Conservation (phyloP, 2,329 filamentous ascomycete genomes). For the Alternaria brassicicola region DNA sequence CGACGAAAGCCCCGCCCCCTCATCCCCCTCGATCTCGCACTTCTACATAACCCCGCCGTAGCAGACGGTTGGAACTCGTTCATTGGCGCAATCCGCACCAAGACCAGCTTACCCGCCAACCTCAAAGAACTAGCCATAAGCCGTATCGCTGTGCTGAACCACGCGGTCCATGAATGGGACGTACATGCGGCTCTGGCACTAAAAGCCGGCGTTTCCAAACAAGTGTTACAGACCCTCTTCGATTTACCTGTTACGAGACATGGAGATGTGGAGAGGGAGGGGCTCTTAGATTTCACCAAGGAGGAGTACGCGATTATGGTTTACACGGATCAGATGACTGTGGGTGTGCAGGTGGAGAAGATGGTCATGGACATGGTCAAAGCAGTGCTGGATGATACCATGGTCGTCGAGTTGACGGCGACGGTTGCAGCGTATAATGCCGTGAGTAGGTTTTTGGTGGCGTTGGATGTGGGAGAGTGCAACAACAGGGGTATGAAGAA, state of each 20-base stretch:
- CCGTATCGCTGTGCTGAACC: conserved; percentile 80
- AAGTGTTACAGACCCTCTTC: conserved; percentile 58
- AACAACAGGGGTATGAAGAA: conserved; percentile 43
- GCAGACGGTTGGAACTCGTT: conserved; percentile 67
- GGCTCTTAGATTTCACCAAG: conserved; percentile 46
- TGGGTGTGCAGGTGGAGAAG: conserved; percentile 71
- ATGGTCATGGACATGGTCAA: conserved; percentile 68
- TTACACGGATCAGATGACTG: conserved; percentile 86
- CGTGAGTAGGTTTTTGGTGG: conserved; percentile 82
- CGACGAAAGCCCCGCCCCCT: conserved; percentile 59
- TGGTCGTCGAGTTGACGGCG: conserved; percentile 80
- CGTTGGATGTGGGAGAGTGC: conserved; percentile 68
- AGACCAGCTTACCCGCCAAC: conserved; percentile 55
- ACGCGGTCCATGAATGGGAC: conserved; percentile 85
- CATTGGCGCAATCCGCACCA: conserved; percentile 62
- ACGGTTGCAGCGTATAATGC: conserved; percentile 84
- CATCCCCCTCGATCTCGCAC: conserved; percentile 62
- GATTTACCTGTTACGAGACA: conserved; percentile 30
- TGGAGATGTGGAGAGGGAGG: conserved; percentile 18
- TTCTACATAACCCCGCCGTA: conserved; percentile 62
- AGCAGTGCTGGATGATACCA: conserved; percentile 67
- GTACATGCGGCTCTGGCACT: conserved; percentile 74
- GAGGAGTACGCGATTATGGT: conserved; percentile 70
- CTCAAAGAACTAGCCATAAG: conserved; percentile 80
- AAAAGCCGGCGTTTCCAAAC: conserved; percentile 64